Base-by-base conservation (phyloP, 2,329 filamentous ascomycete genomes). In the Monosporascus sp. region DNA sequence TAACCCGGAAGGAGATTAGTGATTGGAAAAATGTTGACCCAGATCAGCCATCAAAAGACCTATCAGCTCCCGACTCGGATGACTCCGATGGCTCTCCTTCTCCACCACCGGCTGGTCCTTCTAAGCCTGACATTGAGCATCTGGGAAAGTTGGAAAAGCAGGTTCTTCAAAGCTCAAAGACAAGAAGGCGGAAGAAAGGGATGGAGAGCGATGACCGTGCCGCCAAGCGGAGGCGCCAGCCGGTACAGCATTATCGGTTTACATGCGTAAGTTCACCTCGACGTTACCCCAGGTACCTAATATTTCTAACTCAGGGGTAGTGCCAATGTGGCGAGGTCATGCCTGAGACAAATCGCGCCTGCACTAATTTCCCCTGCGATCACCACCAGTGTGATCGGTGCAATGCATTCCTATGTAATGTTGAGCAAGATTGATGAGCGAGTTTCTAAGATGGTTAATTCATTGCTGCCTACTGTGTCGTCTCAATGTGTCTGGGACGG, bases 1-100 rank as follows among this genome's bases (percentile, higher is more conserved):
- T 65, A 5, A 3, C 37, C 1, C 72, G 72, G 56, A 75, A 64
- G 60, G 63, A 69, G 7, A 86, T 87, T 20, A 67, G 67, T 17
- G 74, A 85, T 9, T 89, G 87, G 87, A 67, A 69, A 54, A 63
- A 71, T 20, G 58, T 73, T 14, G 72, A 74, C 31, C 52, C 62
- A 7, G 60, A 62, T 4, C 44, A 57, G 6, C 51, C 51, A 17
- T 54, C 57, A 27, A 54, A 49, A n/a, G 55, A 54, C 11, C 50
- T 50, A 1, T 45, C 44, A 24, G 18, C 31, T 36, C 49, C 59
- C 15, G 61, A 62, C 49, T 59, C 57, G n/a, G 60, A 60, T 27
- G 57, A 62, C 24, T 56, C 39, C 7, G 51, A 52, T 36, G 49
- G 53, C 43, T 57, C 51, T 50, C 53, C 54, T 11, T 61, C 60